These are phyloP conservation scores for Lyophyllum decastes DNA, from an alignment of 768 basidiomycete genomes.

Conservation along the genomic window DNA sequence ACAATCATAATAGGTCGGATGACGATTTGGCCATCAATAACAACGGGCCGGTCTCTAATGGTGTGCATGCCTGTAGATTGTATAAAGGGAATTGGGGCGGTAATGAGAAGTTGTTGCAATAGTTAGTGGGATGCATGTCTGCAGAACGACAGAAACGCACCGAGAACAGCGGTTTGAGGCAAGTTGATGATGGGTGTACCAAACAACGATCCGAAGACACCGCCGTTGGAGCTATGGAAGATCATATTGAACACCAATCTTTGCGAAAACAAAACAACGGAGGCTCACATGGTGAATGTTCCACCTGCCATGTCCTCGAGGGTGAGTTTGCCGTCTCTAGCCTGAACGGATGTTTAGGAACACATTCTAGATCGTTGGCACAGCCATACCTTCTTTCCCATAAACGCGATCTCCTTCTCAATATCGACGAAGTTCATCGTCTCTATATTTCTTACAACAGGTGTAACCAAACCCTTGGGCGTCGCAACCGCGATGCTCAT, in stretches of 20 bases:
- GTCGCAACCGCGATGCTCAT: conserved; percentile 96
- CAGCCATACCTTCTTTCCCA: conserved; percentile 80
- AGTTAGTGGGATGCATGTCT: neutral
- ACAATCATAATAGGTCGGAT: conserved; percentile 97
- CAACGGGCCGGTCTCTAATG: conserved; percentile 89
- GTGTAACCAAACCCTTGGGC: conserved; percentile 96
- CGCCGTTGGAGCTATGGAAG: conserved; percentile 84
- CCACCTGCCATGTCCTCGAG: conserved; percentile 98
- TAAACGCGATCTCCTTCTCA: conserved; percentile 86
- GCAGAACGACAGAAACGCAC: conserved; percentile 34
- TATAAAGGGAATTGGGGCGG: neutral
- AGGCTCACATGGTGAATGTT: conserved; percentile 92
- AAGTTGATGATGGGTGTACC: conserved; percentile 99
- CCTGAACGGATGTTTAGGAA: conserved; percentile 39
- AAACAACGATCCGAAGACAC: conserved; percentile 95
- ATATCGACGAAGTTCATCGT: conserved; percentile 84
- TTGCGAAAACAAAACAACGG: neutral
- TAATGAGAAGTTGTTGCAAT: neutral
- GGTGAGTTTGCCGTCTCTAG: conserved; percentile 89
- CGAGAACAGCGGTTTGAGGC: conserved; percentile 92
- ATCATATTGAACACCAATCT: neutral
- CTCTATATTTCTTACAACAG: conserved; percentile 92
- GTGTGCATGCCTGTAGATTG: conserved; percentile 84
- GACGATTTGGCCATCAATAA: conserved; percentile 93
- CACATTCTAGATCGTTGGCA: neutral